Conservation (phyloP, 768 basidiomycete genomes). For the Phanerodontia chrysosporium region DNA sequence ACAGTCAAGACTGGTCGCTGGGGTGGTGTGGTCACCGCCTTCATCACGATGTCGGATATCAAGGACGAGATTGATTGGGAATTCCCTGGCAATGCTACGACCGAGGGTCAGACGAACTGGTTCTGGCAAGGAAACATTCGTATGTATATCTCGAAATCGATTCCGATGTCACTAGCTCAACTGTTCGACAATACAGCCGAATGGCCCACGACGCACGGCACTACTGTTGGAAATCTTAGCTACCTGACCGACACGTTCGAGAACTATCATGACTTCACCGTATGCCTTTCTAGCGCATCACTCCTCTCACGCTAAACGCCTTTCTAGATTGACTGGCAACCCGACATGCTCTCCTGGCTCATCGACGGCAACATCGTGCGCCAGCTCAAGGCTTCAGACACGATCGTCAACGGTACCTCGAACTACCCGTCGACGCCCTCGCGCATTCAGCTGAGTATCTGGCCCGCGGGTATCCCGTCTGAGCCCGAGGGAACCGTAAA, state of each 20-base stretch:
- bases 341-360: slow-evolving; percentile 56
- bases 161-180: too few relatives aligned
- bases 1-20: slow-evolving; percentile 76
- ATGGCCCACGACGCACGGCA: slow-evolving; percentile 46
- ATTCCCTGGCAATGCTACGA: slow-evolving; percentile 61
- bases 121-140: slow-evolving; percentile 75
- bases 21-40: slow-evolving; percentile 79
- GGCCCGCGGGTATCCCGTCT: slow-evolving; percentile 73
- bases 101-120: slow-evolving; percentile 71
- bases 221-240: slow-evolving; percentile 38
- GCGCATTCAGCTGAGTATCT: slow-evolving; percentile 73
- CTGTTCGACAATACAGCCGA: too few relatives aligned
- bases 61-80: slow-evolving; percentile 91
- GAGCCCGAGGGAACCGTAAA: slow-evolving; percentile 64
- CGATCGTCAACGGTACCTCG: slow-evolving; percentile 47
- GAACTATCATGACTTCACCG: slow-evolving; percentile 76
- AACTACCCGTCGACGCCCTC: slow-evolving; percentile 77
- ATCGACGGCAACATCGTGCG: slow-evolving; percentile 73
- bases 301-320: background rate
- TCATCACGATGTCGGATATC: slow-evolving; percentile 77
- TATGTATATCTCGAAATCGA: slow-evolving; percentile 29
- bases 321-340: slow-evolving; percentile 76
- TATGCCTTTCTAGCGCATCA: slow-evolving; percentile 29
- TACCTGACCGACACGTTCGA: slow-evolving; percentile 58
- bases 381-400: slow-evolving; percentile 58